Percentiles rank a stretch among this genome's conserved stretches.
Conservation (phyloP, 2,329 filamentous ascomycete species). For the Microdochium trichocladiopsis region DNA sequence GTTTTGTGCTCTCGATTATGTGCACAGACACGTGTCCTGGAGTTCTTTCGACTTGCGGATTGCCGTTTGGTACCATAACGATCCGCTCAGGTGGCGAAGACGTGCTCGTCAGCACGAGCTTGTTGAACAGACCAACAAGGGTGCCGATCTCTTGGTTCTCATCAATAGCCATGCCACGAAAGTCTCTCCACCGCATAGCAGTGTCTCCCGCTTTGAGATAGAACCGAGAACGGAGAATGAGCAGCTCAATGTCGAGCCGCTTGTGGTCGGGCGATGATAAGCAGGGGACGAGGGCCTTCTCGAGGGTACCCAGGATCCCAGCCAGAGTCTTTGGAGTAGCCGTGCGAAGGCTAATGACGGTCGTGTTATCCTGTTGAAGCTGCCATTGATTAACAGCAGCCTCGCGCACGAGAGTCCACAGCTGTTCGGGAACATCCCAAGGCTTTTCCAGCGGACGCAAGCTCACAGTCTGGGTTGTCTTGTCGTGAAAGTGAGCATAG, state of each 20-base stretch:
- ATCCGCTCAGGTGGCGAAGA: constrained; percentile 8
- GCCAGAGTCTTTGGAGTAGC: constrained; percentile 21
- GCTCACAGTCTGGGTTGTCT: constrained; percentile 16
- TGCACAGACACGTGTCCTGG: constrained; percentile 4
- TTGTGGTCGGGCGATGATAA: constrained; percentile 4
- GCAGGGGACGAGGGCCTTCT: constrained; percentile 27
- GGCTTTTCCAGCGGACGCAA: constrained; percentile 18
- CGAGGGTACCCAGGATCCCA: constrained; percentile 26
- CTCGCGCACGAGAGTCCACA: constrained; percentile 15
- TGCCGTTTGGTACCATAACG: constrained; percentile 11
- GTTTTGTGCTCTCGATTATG: constrained; percentile 2
- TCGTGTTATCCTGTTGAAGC: constrained; percentile 10
- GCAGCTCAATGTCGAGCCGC: constrained; percentile 32
- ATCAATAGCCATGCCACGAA: constrained; percentile 42
- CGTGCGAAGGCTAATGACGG: constrained; percentile 26
- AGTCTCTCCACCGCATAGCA: constrained; percentile 36
- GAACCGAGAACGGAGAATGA: constrained; percentile 41
- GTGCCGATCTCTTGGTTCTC: constrained; percentile 35
- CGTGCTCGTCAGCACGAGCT: constrained; percentile 33
- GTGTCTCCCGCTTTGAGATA: constrained; percentile 16
- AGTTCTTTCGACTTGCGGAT: neutral
- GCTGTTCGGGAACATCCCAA: constrained; percentile 13
- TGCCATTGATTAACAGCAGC: constrained; percentile 6
- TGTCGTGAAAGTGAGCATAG: constrained; percentile 39
- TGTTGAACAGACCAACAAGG: constrained; percentile 39